Evolutionary conservation across 208 protist genomes (phyloP), one percentile per base, ranked within the genome.

Genomic region (Leishmania amazonensis): DNA sequence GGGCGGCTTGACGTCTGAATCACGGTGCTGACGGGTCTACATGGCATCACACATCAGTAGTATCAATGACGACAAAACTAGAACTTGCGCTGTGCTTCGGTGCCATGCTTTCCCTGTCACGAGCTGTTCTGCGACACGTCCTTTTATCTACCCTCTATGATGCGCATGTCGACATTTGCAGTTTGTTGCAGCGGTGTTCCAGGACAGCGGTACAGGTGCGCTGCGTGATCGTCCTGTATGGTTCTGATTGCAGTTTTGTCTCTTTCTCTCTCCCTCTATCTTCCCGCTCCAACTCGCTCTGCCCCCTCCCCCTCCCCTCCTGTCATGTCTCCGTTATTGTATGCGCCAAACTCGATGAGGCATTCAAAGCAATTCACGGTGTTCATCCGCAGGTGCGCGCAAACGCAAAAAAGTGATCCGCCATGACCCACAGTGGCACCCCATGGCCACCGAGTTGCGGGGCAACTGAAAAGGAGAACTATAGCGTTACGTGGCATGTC

Each of bases 401-500:
- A 53, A 7, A 31, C 68, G 38, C 45, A 47, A 3, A 72, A 72
- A 38, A 38, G 38, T n/a, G 40, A 72, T 35, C 51, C 38, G 38
- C 13, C 17, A 78, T 78, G 75, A 5, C 3, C 54, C 28, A 31
- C 58, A n/a, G 13, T 7, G 75, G 65, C 21, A 47, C 53, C 9
- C 7, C 40, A 17, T 24, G 21, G 38, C 17, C 73, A 38, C 45
- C 70, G 64, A 58, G 21, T 40, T 85, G 83, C 58, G 60, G 21
- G 2, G 65, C 78, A 15, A 65, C 57, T 8, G 53, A 79, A 15
- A 58, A 76, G 24, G 78, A 82, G 35, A 71, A 35, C 64, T 85
- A 85, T 54, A 85, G 74, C 24, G 21, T 82, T 15, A 7, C 64
- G 64, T 78, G 47, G 75, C 87, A 89, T 74, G 35, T 81, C 19